These are phyloP conservation scores for Leccinum solheimii DNA, from an alignment of 1,284 basidiomycete genomes.

Conservation along the genomic window DNA sequence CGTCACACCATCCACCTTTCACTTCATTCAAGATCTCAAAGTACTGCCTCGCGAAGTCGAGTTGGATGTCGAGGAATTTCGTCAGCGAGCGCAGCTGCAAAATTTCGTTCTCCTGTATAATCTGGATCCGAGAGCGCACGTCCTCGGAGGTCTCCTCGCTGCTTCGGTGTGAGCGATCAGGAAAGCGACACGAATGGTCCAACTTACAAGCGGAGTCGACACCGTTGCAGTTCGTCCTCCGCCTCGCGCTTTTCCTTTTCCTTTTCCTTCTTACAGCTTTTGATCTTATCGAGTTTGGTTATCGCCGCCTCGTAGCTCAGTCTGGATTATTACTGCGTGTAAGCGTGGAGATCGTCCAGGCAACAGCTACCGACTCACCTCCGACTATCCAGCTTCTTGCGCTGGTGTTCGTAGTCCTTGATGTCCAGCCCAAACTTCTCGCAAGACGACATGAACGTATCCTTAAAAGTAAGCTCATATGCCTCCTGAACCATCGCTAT, in stretches of 20 bases:
- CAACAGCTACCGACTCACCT: slow-evolving; percentile 44
- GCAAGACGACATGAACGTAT: slow-evolving; percentile 69
- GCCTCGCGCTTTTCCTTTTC: slow-evolving; percentile 70
- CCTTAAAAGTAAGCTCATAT: slow-evolving; percentile 67
- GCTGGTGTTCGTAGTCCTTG: slow-evolving; percentile 67
- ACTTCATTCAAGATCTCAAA: slow-evolving; percentile 69
- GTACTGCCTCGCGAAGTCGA: slow-evolving; percentile 73
- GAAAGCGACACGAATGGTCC: background rate
- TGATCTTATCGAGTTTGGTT: slow-evolving; percentile 64
- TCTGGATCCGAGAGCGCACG: slow-evolving; percentile 69
- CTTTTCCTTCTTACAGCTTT: slow-evolving; percentile 65
- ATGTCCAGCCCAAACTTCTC: slow-evolving; percentile 63
- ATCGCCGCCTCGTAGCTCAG: slow-evolving; percentile 75
- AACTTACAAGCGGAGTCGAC: slow-evolving; percentile 73
- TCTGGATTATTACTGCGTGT: slow-evolving; percentile 39
- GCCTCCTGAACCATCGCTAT: slow-evolving; percentile 80
- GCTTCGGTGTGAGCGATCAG: slow-evolving; percentile 7
- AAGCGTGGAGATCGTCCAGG: background rate
- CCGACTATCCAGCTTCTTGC: slow-evolving; percentile 81
- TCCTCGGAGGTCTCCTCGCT: slow-evolving; percentile 85
- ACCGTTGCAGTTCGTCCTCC: slow-evolving; percentile 73
- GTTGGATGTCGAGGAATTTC: slow-evolving; percentile 67
- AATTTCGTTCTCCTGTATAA: slow-evolving; percentile 76
- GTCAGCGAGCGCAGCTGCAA: slow-evolving; percentile 68
- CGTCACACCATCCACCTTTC: slow-evolving; percentile 62